These are phyloP conservation scores for Thamnidium elegans DNA, from an alignment of 192 early-diverging fungal species.

Conservation along the genomic window DNA sequence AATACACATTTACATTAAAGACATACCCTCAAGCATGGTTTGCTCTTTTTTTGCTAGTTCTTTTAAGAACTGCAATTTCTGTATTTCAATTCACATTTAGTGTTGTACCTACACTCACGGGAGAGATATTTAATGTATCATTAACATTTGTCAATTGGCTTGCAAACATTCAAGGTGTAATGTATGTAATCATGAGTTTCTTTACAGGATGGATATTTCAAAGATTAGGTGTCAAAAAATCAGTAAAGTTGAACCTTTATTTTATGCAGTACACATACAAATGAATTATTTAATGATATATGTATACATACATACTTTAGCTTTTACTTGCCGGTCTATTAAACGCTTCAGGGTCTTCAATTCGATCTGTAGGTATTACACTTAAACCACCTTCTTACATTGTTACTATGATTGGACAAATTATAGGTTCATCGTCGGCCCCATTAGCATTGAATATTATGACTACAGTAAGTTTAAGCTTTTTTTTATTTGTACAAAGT, in stretches of 20 bases:
- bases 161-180: constrained; percentile 32
- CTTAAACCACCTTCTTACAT: constrained; percentile 25
- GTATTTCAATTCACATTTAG: constrained; percentile 36
- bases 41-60: constrained; percentile 25
- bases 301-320: constrained; percentile 7
- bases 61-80: constrained; percentile 25
- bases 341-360: constrained; percentile 22
- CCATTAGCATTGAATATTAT: constrained; percentile 37
- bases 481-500: background rate
- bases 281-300: background rate
- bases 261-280: background rate
- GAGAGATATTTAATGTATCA: constrained; percentile 26
- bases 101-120: constrained; percentile 23
- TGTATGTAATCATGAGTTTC: constrained; percentile 36
- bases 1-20: background rate
- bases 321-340: constrained; percentile 29
- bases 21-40: constrained; percentile 40
- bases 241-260: constrained; percentile 15
- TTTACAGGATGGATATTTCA: constrained; percentile 38
- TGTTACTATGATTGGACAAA: constrained; percentile 31
- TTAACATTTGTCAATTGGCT: constrained; percentile 37
- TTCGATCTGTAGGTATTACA: constrained; percentile 26
- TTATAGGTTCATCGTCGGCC: constrained; percentile 26
- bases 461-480: constrained; percentile 22
- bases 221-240: constrained; percentile 29